Evolutionary conservation across 2,329 filamentous ascomycete species (phyloP), one percentile per base, ranked within the genome.

Genomic region (Trichoderma sp.): DNA sequence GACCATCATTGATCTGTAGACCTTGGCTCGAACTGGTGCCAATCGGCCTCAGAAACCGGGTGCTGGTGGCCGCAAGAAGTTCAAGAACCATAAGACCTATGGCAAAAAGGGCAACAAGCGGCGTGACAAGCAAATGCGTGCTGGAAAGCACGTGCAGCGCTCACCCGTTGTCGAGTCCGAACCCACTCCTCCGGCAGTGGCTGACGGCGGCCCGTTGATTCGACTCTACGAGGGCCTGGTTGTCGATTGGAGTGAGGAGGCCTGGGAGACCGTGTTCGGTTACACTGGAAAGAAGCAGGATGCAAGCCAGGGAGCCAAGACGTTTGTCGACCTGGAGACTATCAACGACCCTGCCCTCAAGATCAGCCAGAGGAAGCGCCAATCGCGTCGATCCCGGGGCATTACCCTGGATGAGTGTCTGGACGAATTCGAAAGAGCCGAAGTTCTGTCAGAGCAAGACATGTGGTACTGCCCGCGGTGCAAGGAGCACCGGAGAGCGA

Each of bases 381-480:
- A 89, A 76, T 83, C 74, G 30, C 78, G 78, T 15, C 74, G 75
- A 12, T 77, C 76, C 21, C 72, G 88, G 62, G 95, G 95, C 30
- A 89, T 97, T 69, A 89, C 88, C 0, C 83, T 99, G 5, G 90
- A 95, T 24, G 93, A 97, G 71, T 99, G 95, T 74, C 85, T 99
- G 63, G 90, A 93, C 66, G 95, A 98, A 77, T 98, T 97, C 70
- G 92, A 95, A 73, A 94, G 94, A 74, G 91, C 93, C 67, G 95
- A 99, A 77, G 88, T 97, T 15, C 81, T 99, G 5, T 97, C 94
- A 0, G 92, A 97, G 75, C 91, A 96, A 73, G 96, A 99, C 75
- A 94, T 92, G 67, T 99, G 95, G 95, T 98, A 96, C 75, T 99
- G 95, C 74, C 94, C 92, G 64, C 87, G 92, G 34, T 99, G 95